Evolutionary conservation across 768 basidiomycete genomes (phyloP), one percentile per base, ranked within the genome.

Genomic region (Lentinula sp.): DNA sequence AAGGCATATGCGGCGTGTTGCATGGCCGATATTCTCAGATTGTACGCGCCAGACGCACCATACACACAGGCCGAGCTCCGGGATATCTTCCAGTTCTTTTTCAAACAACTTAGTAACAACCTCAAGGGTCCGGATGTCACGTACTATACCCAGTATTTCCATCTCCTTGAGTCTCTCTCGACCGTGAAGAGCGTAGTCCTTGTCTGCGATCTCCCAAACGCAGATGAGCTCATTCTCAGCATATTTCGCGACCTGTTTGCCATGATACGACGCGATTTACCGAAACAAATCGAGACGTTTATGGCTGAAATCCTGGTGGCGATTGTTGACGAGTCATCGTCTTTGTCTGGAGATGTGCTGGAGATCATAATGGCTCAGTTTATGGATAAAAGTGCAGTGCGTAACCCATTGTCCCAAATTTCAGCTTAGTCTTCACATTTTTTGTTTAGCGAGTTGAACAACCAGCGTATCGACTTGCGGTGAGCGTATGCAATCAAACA

Each of bases 11-110:
- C 90, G 4, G 94, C 94, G 0, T 96, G 93, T 73, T 98, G 95
- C 74, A 81, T 99, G 41, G 95, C 95, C 1, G 95, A 99, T 72
- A 81, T 98, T 58, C 85, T 99, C 62, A 77, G 94, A 46, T 82
- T 98, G 42, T 98, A 93, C 71, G 97, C 97, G 1, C 97, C 97
- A 1, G 94, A 98, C 72, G 95, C 97, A 23, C 97, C 97, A 12
- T 98, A 96, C 71, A 95, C 88, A 13, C 86, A 88, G 54, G 74
- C 81, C 52, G 92, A 98, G 71, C 85, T 98, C 39, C 82, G 91
- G 78, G 94, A 97, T 73, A 95, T 98, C 70, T 99, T 99, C 74
- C 86, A 94, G 67, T 98, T 99, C 80, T 93, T 98, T 82, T 87
- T 94, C 70, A 79, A 85, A 39, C 96, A 97, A 71, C 86, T 99